Conservation (phyloP, 805 yeast species). For the Naumovozyma dairenensis region DNA sequence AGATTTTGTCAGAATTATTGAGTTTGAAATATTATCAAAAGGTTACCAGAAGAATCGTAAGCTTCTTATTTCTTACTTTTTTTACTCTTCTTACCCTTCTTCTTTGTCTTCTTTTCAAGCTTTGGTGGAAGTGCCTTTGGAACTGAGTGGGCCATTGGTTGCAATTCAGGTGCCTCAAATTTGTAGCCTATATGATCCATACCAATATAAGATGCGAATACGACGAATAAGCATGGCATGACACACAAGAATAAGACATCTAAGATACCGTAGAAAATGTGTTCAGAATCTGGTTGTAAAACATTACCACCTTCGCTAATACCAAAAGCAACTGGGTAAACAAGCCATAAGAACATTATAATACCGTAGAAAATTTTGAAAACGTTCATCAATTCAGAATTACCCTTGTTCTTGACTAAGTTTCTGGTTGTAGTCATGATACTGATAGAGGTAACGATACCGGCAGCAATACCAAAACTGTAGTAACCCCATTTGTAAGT, state of each 20-base stretch:
- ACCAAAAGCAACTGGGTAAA: slow-evolving; percentile 26
- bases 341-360: slow-evolving; percentile 31
- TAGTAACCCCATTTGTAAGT: slow-evolving; percentile 45
- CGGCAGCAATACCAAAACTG: slow-evolving; percentile 30
- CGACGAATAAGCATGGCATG: slow-evolving; percentile 19
- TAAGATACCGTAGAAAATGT: slow-evolving; percentile 49
- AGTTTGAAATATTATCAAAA: too few species aligned
- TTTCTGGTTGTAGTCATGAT: slow-evolving; percentile 22
- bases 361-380: slow-evolving; percentile 15
- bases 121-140: slow-evolving; percentile 10
- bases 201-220: slow-evolving; percentile 17
- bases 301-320: slow-evolving; percentile 52
- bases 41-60: too few species aligned
- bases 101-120: slow-evolving; percentile 5
- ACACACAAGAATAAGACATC: slow-evolving; percentile 38
- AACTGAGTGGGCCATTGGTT: slow-evolving; percentile 6
- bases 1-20: too few species aligned
- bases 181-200: slow-evolving; percentile 16
- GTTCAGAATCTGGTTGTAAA: slow-evolving; percentile 48
- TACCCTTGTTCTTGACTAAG: slow-evolving; percentile 13
- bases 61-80: slow-evolving; percentile 2
- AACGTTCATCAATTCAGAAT: slow-evolving; percentile 14
- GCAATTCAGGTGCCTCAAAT: slow-evolving; percentile 4
- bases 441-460: slow-evolving; percentile 13
- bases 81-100: slow-evolving; percentile 14